A percentile compares a stretch with the other conserved stretches of the same genome.
Conservation (phyloP, 352 stramenopile species). For the Phytophthora ramorum region DNA sequence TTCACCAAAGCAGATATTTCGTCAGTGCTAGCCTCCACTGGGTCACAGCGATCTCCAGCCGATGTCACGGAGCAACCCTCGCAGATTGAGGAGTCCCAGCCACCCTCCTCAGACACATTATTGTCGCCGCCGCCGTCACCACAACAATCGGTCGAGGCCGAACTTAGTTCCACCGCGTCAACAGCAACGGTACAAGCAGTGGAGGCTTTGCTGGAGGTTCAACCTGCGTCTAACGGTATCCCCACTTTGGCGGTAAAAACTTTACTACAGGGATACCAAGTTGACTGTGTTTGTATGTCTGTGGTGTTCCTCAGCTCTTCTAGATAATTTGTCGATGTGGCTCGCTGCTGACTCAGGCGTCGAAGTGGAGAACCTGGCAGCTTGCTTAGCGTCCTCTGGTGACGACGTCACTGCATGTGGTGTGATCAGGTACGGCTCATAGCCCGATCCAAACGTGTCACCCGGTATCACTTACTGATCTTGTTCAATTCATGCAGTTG, state of each 20-base stretch:
- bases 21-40: neutral
- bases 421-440: conserved; percentile 44
- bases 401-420: conserved; percentile 36
- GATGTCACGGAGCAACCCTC: conserved; percentile 33
- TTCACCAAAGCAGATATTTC: neutral
- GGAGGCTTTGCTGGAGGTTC: neutral
- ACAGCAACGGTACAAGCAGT: neutral
- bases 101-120: conserved; percentile 6
- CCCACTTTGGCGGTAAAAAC: neutral
- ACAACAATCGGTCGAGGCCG: conserved; percentile 1
- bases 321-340: conserved; percentile 49
- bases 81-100: conserved; percentile 33
- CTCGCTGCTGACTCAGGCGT: conserved; percentile 61
- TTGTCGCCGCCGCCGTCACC: neutral
- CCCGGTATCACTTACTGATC: neutral
- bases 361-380: conserved; percentile 43
- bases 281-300: neutral
- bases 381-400: conserved; percentile 43
- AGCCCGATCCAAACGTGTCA: neutral
- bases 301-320: conserved; percentile 29
- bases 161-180: neutral
- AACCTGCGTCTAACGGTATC: conserved; percentile 20
- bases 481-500: conserved; percentile 29
- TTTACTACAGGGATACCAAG: neutral
- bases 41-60: conserved; percentile 6